Conservation (phyloP, 1,284 basidiomycete genomes). For the Pholiota adiposa region DNA sequence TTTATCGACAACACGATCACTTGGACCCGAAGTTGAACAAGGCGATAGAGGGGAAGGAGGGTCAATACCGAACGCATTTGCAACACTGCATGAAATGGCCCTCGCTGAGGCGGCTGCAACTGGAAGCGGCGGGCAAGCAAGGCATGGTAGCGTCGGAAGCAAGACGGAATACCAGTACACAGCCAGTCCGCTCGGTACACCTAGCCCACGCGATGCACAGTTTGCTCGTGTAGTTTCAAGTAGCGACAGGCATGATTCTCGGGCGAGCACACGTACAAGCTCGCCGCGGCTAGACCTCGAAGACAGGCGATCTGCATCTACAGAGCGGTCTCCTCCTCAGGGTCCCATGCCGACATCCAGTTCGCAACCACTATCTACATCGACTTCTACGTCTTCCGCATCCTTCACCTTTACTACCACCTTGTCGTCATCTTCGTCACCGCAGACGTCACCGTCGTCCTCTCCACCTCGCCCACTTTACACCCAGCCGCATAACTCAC, state of each 20-base stretch:
- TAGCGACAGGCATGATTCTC: not conserved
- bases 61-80: not conserved
- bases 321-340: not conserved
- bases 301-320: not conserved
- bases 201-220: constrained; percentile 2
- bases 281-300: not conserved
- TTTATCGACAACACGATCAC: not conserved
- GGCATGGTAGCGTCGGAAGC: not conserved
- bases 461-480: not conserved
- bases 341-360: not conserved
- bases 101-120: not conserved
- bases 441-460: not conserved
- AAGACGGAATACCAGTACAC: not conserved
- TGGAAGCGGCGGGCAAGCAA: not conserved
- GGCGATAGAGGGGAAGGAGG: not conserved
- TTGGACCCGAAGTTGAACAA: not conserved
- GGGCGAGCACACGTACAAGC: not conserved
- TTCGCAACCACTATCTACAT: not conserved
- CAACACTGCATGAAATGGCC: constrained; percentile 1
- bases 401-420: not conserved
- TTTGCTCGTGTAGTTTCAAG: not conserved
- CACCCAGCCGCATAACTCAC: not conserved
- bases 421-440: not conserved
- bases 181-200: constrained; percentile 1
- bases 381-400: not conserved